These are phyloP conservation scores for Malassezia yamatoensis DNA, from an alignment of 1,284 basidiomycete genomes.

Conservation along the genomic window DNA sequence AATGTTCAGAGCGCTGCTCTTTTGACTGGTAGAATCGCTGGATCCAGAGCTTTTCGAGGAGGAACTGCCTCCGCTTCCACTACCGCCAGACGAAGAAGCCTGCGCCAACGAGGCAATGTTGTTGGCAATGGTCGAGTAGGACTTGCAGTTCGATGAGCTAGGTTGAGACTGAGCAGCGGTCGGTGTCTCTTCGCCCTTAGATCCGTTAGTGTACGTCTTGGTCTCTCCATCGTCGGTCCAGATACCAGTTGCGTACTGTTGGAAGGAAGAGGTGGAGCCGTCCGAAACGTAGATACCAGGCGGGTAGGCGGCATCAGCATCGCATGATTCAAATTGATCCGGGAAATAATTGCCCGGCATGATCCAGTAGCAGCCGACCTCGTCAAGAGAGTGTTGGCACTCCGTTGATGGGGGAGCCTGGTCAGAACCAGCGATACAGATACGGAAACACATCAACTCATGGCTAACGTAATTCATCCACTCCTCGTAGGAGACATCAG, in stretches of 20 bases:
- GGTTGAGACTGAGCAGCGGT: conserved; percentile 42
- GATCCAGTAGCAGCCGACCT: conserved; percentile 49
- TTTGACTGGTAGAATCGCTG: no score
- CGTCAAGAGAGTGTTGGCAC: conserved; percentile 45
- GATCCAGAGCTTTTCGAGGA: no score
- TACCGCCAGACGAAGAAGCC: background rate
- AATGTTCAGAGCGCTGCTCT: no score
- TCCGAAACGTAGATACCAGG: conserved; percentile 39
- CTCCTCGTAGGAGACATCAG: conserved; percentile 53
- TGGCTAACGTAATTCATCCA: conserved; percentile 50
- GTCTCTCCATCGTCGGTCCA: conserved; percentile 24
- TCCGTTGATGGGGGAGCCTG: conserved; percentile 28
- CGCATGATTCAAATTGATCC: conserved; percentile 41
- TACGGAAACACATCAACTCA: conserved; percentile 45
- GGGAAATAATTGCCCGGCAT: conserved; percentile 46
- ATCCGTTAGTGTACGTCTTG: conserved; percentile 41
- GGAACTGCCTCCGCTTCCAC: background rate
- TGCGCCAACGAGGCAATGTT: conserved; percentile 32
- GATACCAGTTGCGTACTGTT: conserved; percentile 38
- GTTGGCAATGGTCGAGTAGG: conserved; percentile 30
- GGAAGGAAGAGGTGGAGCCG: conserved; percentile 39
- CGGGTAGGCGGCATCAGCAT: conserved; percentile 46
- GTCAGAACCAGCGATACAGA: conserved; percentile 43
- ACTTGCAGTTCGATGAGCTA: conserved; percentile 33
- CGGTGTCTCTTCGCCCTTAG: conserved; percentile 32